A percentile compares a stretch with the other conserved stretches of the same genome.
phyloP scores from a whole-genome alignment of 2,329 filamentous ascomycete species.

The Apiospora sp. region DNA sequence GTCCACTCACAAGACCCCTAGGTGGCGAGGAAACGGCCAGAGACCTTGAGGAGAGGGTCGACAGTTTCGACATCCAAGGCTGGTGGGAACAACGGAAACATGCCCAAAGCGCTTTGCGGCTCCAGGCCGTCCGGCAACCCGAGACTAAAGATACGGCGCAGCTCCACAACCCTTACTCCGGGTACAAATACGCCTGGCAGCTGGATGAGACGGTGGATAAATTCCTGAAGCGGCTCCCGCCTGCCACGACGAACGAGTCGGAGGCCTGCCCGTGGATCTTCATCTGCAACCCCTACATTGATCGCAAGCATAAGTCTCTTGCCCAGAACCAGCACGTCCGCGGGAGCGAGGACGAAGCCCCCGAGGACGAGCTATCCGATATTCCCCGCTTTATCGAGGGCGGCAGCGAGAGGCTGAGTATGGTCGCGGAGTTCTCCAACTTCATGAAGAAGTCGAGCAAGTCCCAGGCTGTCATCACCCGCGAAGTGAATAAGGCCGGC shows the following conservation, averaged over 20 bases:
- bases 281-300: slow-evolving; percentile 69
- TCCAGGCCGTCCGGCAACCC: slow-evolving; percentile 31
- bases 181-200: slow-evolving; percentile 65
- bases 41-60: slow-evolving; percentile 57
- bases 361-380: slow-evolving; percentile 54
- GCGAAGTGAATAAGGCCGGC: slow-evolving; percentile 59
- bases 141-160: slow-evolving; percentile 33
- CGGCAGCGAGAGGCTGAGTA: slow-evolving; percentile 58
- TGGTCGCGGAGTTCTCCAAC: slow-evolving; percentile 58
- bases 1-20: slow-evolving; percentile 41
- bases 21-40: slow-evolving; percentile 61
- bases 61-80: slow-evolving; percentile 55
- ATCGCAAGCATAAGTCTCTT: slow-evolving; percentile 43
- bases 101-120: slow-evolving; percentile 34
- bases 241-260: slow-evolving; percentile 63
- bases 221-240: slow-evolving; percentile 75
- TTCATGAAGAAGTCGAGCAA: slow-evolving; percentile 50
- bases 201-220: slow-evolving; percentile 67
- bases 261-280: slow-evolving; percentile 72
- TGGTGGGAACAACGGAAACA: slow-evolving; percentile 54
- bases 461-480: slow-evolving; percentile 47
- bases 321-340: slow-evolving; percentile 47
- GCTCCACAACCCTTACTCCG: slow-evolving; percentile 68
- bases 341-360: slow-evolving; percentile 59
- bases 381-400: slow-evolving; percentile 58